These are phyloP conservation scores for Millerago galiae DNA, from an alignment of 805 yeast genomes.

Conservation along the genomic window DNA sequence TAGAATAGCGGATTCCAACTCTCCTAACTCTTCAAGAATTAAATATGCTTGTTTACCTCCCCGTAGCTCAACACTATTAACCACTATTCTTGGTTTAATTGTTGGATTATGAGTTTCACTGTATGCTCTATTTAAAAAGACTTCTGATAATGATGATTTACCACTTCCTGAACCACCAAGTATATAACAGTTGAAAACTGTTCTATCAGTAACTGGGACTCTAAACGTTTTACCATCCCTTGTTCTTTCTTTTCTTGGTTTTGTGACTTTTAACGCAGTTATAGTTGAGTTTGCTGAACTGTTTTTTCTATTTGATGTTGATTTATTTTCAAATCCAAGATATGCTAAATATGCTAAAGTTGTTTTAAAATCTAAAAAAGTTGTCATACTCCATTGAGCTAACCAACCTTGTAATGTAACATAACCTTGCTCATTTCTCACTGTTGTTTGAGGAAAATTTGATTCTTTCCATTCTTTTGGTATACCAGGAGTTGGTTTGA, in stretches of 20 bases:
- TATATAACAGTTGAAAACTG: slow-evolving; percentile 86
- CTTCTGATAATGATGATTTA: slow-evolving; percentile 75
- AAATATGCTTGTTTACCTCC: slow-evolving; percentile 96
- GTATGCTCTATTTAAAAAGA: slow-evolving; percentile 70
- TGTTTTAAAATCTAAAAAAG: slow-evolving; percentile 74
- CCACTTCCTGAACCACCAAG: slow-evolving; percentile 86
- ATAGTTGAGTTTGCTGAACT: slow-evolving; percentile 24
- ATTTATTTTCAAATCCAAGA: slow-evolving; percentile 68
- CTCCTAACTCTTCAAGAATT: slow-evolving; percentile 86
- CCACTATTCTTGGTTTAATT: slow-evolving; percentile 72
- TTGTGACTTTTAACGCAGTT: slow-evolving; percentile 71
- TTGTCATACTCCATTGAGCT: slow-evolving; percentile 98
- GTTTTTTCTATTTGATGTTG: slow-evolving; percentile 8
- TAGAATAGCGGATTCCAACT: slow-evolving; percentile 72
- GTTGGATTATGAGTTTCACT: slow-evolving; percentile 76
- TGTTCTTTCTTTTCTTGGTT: slow-evolving; percentile 64
- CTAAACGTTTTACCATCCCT: slow-evolving; percentile 63
- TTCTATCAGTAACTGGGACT: slow-evolving; percentile 68
- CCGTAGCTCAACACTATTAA: slow-evolving; percentile 84
- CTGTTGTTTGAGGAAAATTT: slow-evolving; percentile 82
- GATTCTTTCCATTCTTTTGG: slow-evolving; percentile 84
- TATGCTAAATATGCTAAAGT: slow-evolving; percentile 86
- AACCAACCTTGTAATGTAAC: slow-evolving; percentile 97
- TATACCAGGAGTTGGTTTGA: slow-evolving; percentile 88
- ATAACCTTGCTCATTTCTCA: slow-evolving; percentile 81